phyloP scores from a whole-genome alignment of 129 eudicot genomes.

The Chrysanthemum makinoi region DNA sequence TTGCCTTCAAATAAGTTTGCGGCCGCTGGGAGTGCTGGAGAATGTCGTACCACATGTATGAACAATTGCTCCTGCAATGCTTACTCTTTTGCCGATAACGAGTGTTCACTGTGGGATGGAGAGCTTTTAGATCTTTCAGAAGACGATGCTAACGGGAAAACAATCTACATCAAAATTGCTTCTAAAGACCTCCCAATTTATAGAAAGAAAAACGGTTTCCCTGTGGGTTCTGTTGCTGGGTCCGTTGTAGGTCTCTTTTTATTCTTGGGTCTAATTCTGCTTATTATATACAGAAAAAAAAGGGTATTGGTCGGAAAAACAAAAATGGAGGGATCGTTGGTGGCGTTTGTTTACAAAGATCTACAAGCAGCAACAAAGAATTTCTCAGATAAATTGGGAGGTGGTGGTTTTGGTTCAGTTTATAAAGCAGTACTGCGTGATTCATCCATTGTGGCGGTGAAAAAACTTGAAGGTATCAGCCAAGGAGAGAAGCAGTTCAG shows the following conservation, averaged over 20 bases:
- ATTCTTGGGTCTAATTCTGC: slow-evolving; percentile 29
- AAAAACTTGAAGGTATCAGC: slow-evolving; percentile 55
- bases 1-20: slow-evolving; percentile 19
- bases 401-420: slow-evolving; percentile 72
- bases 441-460: slow-evolving; percentile 61
- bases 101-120: slow-evolving; percentile 48
- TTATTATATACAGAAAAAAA: slow-evolving; percentile 25
- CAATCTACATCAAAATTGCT: slow-evolving; percentile 46
- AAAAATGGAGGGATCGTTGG: slow-evolving; percentile 52
- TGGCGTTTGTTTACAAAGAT: slow-evolving; percentile 39
- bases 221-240: slow-evolving; percentile 39
- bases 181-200: slow-evolving; percentile 42
- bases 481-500: slow-evolving; percentile 81
- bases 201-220: slow-evolving; percentile 28
- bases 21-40: slow-evolving; percentile 29
- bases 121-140: slow-evolving; percentile 44
- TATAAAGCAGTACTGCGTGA: slow-evolving; percentile 54
- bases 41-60: slow-evolving; percentile 47
- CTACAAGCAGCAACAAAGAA: slow-evolving; percentile 45
- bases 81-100: slow-evolving; percentile 43
- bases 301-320: slow-evolving; percentile 26
- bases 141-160: slow-evolving; percentile 30
- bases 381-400: slow-evolving; percentile 54
- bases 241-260: slow-evolving; percentile 28
- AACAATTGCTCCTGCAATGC: slow-evolving; percentile 55